Evolutionary conservation across 2,329 filamentous ascomycete species (phyloP), one percentile per base, ranked within the genome.

Genomic region (Aspergillus sp.): DNA sequence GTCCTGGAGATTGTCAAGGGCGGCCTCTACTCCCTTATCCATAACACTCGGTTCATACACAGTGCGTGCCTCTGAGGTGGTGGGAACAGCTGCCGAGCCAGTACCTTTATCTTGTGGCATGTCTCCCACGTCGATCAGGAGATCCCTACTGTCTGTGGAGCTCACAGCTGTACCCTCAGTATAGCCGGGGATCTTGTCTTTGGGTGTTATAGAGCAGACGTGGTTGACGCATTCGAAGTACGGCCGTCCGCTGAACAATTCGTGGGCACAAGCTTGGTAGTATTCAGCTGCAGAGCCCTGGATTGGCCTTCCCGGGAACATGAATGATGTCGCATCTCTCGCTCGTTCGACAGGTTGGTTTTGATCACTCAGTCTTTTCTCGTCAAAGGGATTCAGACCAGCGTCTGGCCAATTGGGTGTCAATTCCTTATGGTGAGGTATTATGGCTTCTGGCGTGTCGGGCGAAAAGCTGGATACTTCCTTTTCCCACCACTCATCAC

Each of bases 181-280:
- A 58, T 60, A 30, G 60, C 65, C 56, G 52, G 62, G 57, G n/a
- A 66, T 58, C 32, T 62, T 62, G 19, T 64, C 63, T 11, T 64
- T 63, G 2, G 71, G 69, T 1, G 75, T 77, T 17, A 77, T 70
- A 0, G 74, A 77, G 55, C 78, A 80, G 17, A 75, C 67, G 63
- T 81, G 79, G 52, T 79, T 77, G 13, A 73, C 57, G 54, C 79
- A 80, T 60, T 80, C 75, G 51, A 80, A 80, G 61, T 76, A 81
- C 0, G 76, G 74, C 7, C 66, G 71, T 17, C 71, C 69, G 52
- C 73, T 78, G 55, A 78, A 73, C n/a, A 77, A 63, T 48, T 81
- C 78, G 61, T 80, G 74, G 1, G 78, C 75, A 62, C 77, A 78
- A 4, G 78, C 80, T 65, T 80, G 78, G 54, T 76, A 79, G 59